These are phyloP conservation scores for Tricholoma bakamatsutake DNA, from an alignment of 768 basidiomycete species.

Conservation along the genomic window DNA sequence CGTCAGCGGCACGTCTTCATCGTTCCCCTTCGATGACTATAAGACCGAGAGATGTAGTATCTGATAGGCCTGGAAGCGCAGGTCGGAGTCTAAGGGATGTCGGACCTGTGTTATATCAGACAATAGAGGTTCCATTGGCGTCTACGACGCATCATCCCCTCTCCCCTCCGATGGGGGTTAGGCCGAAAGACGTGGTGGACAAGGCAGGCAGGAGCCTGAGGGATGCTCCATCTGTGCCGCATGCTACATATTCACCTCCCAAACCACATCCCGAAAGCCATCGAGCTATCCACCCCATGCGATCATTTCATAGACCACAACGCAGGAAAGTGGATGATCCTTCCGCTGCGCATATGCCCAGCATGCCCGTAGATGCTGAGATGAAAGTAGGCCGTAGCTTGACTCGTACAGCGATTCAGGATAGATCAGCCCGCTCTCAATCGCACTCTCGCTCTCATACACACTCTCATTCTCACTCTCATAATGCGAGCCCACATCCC, in stretches of 20 bases:
- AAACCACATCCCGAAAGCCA: slow-evolving; percentile 2
- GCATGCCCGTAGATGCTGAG: slow-evolving; percentile 22
- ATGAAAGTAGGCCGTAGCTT: slow-evolving; percentile 29
- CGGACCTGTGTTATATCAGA: not conserved
- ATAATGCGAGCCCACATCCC: slow-evolving; percentile 9
- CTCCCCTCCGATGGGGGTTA: not conserved
- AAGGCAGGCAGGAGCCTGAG: slow-evolving; percentile 13
- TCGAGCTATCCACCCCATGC: slow-evolving; percentile 39
- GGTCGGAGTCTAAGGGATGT: slow-evolving; percentile 11
- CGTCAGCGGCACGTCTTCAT: slow-evolving; percentile 11
- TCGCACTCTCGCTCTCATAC: not conserved
- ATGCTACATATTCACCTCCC: slow-evolving; percentile 5
- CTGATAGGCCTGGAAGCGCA: slow-evolving; percentile 11
- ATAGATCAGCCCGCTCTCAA: slow-evolving; percentile 10
- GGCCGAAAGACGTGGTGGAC: slow-evolving; percentile 5
- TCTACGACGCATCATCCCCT: slow-evolving; percentile 11
- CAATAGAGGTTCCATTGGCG: slow-evolving; percentile 9
- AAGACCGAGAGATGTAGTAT: slow-evolving; percentile 3
- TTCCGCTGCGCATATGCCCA: slow-evolving; percentile 21
- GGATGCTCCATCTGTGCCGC: slow-evolving; percentile 5
- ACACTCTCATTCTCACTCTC: no score
- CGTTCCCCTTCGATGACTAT: slow-evolving; percentile 5
- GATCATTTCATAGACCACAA: slow-evolving; percentile 57
- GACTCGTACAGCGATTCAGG: slow-evolving; percentile 24
- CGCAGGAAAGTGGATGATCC: slow-evolving; percentile 27